Evolutionary conservation across 306 rosid species (phyloP).

Genomic region (Sicyos edulis): DNA sequence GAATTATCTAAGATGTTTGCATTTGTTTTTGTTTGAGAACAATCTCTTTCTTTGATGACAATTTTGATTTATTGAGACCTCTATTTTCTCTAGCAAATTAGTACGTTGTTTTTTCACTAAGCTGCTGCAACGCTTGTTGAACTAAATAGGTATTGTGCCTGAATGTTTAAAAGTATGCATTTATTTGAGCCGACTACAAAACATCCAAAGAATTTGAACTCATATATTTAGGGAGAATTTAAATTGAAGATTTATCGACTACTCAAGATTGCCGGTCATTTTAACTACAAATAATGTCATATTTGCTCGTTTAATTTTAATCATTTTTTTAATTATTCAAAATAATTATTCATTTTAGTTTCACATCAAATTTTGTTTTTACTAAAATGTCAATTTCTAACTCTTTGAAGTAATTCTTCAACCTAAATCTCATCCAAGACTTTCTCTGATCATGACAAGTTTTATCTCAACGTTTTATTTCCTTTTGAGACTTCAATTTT

Average conservation of each 20-base stretch:
- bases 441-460: background rate
- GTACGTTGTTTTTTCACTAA: background rate
- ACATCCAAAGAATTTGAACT: background rate
- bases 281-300: too few species aligned
- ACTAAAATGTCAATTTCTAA: too few species aligned
- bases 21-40: constrained; percentile 14
- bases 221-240: too few species aligned
- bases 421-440: too few species aligned
- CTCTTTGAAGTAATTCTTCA: too few species aligned
- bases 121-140: background rate
- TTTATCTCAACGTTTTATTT: background rate
- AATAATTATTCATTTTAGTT: too few species aligned
- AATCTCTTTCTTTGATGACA: constrained; percentile 28
- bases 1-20: background rate
- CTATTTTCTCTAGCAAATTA: constrained; percentile 6
- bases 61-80: constrained; percentile 33
- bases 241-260: too few species aligned
- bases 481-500: background rate
- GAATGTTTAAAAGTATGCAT: background rate
- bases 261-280: too few species aligned
- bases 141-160: background rate
- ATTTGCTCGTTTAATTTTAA: too few species aligned
- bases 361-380: too few species aligned
- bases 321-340: too few species aligned
- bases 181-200: too few species aligned